Conservation (phyloP, 1,139 yeast species). For the Saccharomyces hybrid region DNA sequence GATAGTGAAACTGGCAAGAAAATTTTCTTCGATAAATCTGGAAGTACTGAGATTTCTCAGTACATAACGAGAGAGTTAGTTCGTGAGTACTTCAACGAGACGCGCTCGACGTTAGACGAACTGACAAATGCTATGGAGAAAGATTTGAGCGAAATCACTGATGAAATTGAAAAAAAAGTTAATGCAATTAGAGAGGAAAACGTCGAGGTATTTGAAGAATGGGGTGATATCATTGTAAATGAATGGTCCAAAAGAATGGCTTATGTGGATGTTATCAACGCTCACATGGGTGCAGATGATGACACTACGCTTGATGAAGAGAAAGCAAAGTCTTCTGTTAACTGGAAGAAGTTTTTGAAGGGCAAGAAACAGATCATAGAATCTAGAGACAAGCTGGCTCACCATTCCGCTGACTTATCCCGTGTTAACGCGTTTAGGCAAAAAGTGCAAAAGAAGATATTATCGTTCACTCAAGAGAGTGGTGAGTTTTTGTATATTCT, state of each 20-base stretch:
- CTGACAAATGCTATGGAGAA: slow-evolving; percentile 36
- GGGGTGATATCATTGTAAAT: slow-evolving; percentile 55
- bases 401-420: neutral
- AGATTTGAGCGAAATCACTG: slow-evolving; percentile 34
- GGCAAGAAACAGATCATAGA: slow-evolving; percentile 20
- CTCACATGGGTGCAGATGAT: neutral
- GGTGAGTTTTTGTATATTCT: slow-evolving; percentile 63
- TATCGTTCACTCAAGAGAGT: slow-evolving; percentile 39
- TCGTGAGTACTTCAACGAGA: slow-evolving; percentile 14
- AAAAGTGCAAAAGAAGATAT: neutral
- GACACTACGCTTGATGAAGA: slow-evolving; percentile 5
- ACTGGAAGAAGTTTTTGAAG: slow-evolving; percentile 20
- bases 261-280: slow-evolving; percentile 21
- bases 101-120: slow-evolving; percentile 34
- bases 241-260: slow-evolving; percentile 43
- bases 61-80: slow-evolving; percentile 3
- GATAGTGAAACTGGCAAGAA: slow-evolving; percentile 37
- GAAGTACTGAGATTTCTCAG: slow-evolving; percentile 29
- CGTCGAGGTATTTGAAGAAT: slow-evolving; percentile 61
- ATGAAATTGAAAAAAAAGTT: slow-evolving; percentile 37
- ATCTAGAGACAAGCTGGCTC: slow-evolving; percentile 2
- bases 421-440: neutral
- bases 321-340: slow-evolving; percentile 9
- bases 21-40: slow-evolving; percentile 31
- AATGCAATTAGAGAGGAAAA: slow-evolving; percentile 45